phyloP scores from a whole-genome alignment of 2,329 filamentous ascomycete species.

The Ophiostoma fasciatum region DNA sequence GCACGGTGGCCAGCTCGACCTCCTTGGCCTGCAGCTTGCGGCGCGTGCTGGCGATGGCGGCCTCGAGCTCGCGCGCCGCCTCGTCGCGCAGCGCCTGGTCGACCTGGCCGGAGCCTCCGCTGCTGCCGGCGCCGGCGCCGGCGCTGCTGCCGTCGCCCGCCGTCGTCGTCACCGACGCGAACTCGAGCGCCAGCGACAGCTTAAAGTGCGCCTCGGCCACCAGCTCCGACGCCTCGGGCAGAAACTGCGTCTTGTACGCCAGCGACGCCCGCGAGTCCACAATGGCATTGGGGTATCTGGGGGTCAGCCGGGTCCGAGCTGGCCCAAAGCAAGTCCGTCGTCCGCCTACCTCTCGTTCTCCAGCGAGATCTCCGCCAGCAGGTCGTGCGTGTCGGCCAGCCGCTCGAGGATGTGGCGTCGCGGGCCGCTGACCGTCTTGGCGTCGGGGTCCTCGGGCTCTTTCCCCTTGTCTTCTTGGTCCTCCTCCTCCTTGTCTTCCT shows the following conservation, averaged over 20 bases:
- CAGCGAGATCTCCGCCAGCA: conserved; percentile 90
- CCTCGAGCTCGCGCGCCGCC: conserved; percentile 55
- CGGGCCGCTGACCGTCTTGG: conserved; percentile 18
- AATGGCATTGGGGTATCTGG: conserved; percentile 69
- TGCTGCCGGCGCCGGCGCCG: conserved; percentile 31
- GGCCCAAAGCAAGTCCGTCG: not conserved
- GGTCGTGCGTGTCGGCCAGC: conserved; percentile 82
- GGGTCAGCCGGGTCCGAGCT: not conserved
- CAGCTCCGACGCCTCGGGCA: conserved; percentile 65
- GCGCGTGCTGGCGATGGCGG: conserved; percentile 58
- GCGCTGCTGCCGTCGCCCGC: not conserved
- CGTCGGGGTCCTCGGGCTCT: conserved; percentile 17
- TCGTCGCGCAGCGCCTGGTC: conserved; percentile 59
- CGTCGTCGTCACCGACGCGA: conserved; percentile 61
- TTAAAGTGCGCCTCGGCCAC: conserved; percentile 95
- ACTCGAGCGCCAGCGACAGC: conserved; percentile 86
- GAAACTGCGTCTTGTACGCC: conserved; percentile 63
- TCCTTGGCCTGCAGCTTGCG: conserved; percentile 58
- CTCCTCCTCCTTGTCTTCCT: conserved; percentile 21
- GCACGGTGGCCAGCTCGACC: conserved; percentile 45
- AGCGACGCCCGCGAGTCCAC: conserved; percentile 67
- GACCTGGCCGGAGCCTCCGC: conserved; percentile 32
- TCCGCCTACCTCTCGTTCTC: conserved; percentile 65
- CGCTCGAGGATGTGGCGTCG: conserved; percentile 61
- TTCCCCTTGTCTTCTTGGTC: conserved; percentile 11